Evolutionary conservation across 192 early-diverging fungal genomes (phyloP), one percentile per base, ranked within the genome.

Genomic region (Entomortierella lignicola): DNA sequence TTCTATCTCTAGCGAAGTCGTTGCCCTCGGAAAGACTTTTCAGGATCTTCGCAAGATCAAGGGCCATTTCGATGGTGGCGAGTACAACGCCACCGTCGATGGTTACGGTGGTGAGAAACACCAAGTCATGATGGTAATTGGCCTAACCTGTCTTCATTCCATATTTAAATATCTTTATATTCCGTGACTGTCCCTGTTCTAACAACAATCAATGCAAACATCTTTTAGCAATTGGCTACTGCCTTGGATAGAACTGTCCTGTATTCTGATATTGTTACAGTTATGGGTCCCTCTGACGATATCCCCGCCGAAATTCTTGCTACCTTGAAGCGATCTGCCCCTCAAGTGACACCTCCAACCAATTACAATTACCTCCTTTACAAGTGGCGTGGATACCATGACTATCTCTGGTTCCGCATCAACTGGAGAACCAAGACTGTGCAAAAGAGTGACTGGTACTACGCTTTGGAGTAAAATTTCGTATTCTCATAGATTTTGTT

Each of bases 51-150:
- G 82, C 48, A 44, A 58, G 37, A 37, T 63, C 26, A 42, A 69
- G 47, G 81, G 81, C 55, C 73, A 82, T 44, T 71, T 54, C 13
- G 63, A 51, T 52, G 80, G 66, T 51, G 61, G 58, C 15, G 70
- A 81, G 5, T 68, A 68, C 50, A 71, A 77, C 26, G 47, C 56
- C 6, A 66, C 29, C 17, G 60, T 77, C 13, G 73, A 81, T 61
- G 64, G 23, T 43, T 64, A 55, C 56, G 68, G 72, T 41, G 83
- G 80, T 23, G 62, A 73, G 41, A 80, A 80, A 56, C 67, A 74
- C 50, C 31, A 71, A 20, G 67, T 60, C 20, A 74, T 80, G 71
- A 53, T 80, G 69, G 75, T 80, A 75, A 30, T 21, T 8, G 8
- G 37, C 1, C 27, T 52, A 29, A 7, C 26, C 25, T 10, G n/a